Base-by-base conservation (phyloP, 2,329 filamentous ascomycete genomes). In the Drechslera avenae region DNA sequence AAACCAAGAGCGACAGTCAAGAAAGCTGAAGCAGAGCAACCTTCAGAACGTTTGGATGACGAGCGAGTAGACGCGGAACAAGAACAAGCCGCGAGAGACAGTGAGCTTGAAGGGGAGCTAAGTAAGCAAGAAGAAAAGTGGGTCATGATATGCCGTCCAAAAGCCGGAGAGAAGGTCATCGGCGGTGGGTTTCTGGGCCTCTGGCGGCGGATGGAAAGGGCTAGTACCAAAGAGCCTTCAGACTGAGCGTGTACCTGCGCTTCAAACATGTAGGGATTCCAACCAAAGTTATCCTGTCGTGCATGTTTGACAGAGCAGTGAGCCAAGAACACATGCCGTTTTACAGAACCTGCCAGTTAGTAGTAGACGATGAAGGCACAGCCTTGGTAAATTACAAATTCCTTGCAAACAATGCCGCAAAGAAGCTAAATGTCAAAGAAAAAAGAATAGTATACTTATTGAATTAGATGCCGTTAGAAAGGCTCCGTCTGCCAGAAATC, bases 131-230 rank as follows among this genome's bases (percentile, higher is more conserved):
- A 69, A 16, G 67, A 71, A 13, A 63, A 67, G 42, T 72, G 66
- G 66, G 69, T 63, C 33, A 73, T 72, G 60, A 59, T 75, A 2
- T 75, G 72, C 47, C 62, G 72, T 37, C 72, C 72, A n/a, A 73
- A 71, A 53, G 68, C 57, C 12, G 70, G 68, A 3, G 62, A 71
- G 39, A 60, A 55, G 54, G 61, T 73, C 5, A 63, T 72, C 8
- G 72, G 72, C 19, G 72, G 72, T 17, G 72, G 72, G 2, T 75
- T 75, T 36, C 56, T 75, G 16, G 71, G 59, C 21, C 31, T 75
- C 13, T 75, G 71, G 71, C 60, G 68, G 41, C 65, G 67, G 3
- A 69, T 73, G 69, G 68, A 69, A 33, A 13, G 33, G 19, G 14
- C 48, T 19, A 23, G 19, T 9, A 42, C 37, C 32, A 30, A 46